Evolutionary conservation across 2,329 filamentous ascomycete genomes (phyloP).

Genomic region (Colletotrichum cuscutae): DNA sequence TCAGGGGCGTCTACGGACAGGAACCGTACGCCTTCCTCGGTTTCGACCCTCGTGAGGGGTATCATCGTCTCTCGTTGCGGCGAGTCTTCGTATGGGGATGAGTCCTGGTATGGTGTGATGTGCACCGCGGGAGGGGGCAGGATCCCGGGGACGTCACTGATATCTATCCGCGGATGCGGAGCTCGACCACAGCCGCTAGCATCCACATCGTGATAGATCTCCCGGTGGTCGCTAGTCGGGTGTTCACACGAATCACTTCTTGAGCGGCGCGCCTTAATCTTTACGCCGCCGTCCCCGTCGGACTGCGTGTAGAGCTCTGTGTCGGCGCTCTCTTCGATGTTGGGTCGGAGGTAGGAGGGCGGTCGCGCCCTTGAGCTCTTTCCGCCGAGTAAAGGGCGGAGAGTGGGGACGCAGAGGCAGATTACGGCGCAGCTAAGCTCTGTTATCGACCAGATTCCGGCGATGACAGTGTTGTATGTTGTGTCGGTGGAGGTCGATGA

Average conservation of each 20-base stretch:
- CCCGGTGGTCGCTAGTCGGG: not conserved
- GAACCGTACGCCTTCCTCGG: slow-evolving; percentile 26
- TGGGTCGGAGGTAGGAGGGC: not conserved
- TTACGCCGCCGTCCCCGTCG: not conserved
- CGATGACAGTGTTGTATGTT: slow-evolving; percentile 45
- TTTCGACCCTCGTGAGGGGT: slow-evolving; percentile 9
- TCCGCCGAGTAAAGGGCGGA: slow-evolving; percentile 43
- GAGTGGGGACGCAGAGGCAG: slow-evolving; percentile 51
- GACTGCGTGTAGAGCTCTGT: slow-evolving; percentile 1
- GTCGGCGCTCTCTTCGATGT: not conserved
- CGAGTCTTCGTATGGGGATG: not conserved
- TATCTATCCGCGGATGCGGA: not conserved
- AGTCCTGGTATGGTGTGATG: not conserved
- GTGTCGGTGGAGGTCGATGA: slow-evolving; percentile 42
- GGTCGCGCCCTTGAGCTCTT: not conserved
- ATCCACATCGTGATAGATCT: not conserved
- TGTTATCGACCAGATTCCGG: slow-evolving; percentile 49
- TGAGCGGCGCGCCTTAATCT: not conserved
- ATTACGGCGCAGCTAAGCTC: slow-evolving; percentile 51
- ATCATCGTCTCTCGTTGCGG: not conserved
- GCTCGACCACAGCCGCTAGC: not conserved
- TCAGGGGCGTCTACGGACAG: not conserved
- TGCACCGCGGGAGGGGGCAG: not conserved
- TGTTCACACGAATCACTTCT: not conserved
- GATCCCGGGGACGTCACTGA: not conserved